phyloP scores from a whole-genome alignment of 176 grass and related monocot genomes.

The Ensete ventricosum region DNA sequence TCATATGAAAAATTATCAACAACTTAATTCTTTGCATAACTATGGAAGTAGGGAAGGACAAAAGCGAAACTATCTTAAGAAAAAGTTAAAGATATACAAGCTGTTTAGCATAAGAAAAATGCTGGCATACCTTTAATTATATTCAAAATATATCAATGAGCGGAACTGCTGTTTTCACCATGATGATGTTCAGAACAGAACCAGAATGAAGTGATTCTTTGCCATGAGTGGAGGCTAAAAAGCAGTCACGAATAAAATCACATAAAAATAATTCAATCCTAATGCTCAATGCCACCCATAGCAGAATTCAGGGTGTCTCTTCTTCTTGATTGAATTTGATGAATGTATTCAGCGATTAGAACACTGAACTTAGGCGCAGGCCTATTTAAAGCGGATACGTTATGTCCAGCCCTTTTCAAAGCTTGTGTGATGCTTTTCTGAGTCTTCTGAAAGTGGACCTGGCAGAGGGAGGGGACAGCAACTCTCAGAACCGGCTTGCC shows the following conservation, averaged over 20 bases:
- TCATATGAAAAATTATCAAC: too few species aligned
- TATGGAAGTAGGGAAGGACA: too few species aligned
- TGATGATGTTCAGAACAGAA: neutral
- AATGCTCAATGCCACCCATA: neutral
- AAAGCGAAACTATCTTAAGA: too few species aligned
- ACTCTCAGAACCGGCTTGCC: slow-evolving; percentile 1
- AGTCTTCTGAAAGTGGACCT: neutral
- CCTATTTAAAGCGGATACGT: neutral
- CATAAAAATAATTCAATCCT: neutral
- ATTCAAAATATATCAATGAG: too few species aligned
- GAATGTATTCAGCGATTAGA: neutral
- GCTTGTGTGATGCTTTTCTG: neutral
- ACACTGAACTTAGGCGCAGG: neutral
- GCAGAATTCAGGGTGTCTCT: neutral
- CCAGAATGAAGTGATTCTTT: neutral
- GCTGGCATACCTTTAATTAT: too few species aligned
- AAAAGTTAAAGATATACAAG: too few species aligned
- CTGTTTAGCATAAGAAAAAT: too few species aligned
- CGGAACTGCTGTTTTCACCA: neutral
- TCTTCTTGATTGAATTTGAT: neutral
- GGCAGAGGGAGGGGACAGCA: slow-evolving; percentile 1
- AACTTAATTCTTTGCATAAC: too few species aligned
- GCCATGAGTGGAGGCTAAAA: neutral
- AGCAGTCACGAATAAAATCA: neutral
- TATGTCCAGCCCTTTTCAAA: neutral